Evolutionary conservation across 2,329 filamentous ascomycete genomes (phyloP).

Genomic region (Penicillium fuscoglaucum): DNA sequence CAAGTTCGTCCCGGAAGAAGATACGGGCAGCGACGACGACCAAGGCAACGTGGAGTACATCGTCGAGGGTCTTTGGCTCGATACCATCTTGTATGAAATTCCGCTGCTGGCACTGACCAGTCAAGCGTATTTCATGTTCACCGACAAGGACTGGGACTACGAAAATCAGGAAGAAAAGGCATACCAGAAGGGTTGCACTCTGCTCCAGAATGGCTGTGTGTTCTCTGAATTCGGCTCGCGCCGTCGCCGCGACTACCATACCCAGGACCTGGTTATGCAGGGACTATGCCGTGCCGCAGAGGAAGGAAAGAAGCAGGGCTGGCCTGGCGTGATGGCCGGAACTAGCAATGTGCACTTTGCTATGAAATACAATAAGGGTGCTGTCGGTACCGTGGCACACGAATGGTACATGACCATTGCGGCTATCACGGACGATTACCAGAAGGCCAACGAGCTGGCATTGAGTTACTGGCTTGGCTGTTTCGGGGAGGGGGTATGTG

Average conservation of each 20-base stretch:
- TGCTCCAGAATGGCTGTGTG: conserved; percentile 80
- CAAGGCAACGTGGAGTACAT: conserved; percentile 74
- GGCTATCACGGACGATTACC: conserved; percentile 83
- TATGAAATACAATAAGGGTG: conserved; percentile 82
- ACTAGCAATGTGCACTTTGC: conserved; percentile 97
- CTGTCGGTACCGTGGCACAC: conserved; percentile 88
- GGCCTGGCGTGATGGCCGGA: conserved; percentile 73
- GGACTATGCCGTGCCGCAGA: conserved; percentile 78
- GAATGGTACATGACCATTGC: conserved; percentile 99
- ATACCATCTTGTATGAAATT: conserved; percentile 97
- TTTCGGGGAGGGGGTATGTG: conserved; percentile 71
- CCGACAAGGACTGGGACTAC: conserved; percentile 89
- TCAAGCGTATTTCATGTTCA: conserved; percentile 96
- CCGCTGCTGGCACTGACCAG: conserved; percentile 88
- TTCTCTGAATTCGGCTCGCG: conserved; percentile 94
- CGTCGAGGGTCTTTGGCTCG: conserved; percentile 82
- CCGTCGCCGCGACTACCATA: conserved; percentile 87
- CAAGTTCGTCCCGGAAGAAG: conserved; percentile 57
- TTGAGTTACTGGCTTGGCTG: conserved; percentile 86
- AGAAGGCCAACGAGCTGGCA: conserved; percentile 77
- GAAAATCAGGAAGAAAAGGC: conserved; percentile 83
- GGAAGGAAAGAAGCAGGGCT: conserved; percentile 64
- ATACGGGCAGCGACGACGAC: conserved; percentile 64
- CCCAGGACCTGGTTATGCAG: conserved; percentile 85
- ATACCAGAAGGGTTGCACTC: conserved; percentile 72